Evolutionary conservation across 306 rosid species (phyloP), one percentile per base, ranked within the genome.

Genomic region (Quercus alba): DNA sequence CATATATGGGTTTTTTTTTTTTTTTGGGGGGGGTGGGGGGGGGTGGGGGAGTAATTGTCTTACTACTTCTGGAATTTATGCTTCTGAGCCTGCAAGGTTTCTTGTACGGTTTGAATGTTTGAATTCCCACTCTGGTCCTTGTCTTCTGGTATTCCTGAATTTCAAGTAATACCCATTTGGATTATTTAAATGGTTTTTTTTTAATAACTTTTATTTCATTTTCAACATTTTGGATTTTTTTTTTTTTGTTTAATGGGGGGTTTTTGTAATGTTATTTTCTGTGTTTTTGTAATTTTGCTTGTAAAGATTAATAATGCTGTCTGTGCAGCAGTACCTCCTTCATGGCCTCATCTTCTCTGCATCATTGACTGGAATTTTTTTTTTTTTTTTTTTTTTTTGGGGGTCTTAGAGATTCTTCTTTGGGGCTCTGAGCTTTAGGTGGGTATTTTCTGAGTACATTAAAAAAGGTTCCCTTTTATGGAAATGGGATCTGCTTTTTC

Each of bases 351-450:
- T 88, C 91, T 89, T 75, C 84, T 88, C 82, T 83, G 92, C 91
- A 89, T 90, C 90, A 91, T 93, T 91, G 93, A 85, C 90, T 82
- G 75, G 28, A 68, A n/a, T n/a, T n/a, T 62, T 58, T 64, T 83
- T 79, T 74, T 56, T 33, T 33, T 35, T 35, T 35, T 35, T 35
- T 38, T 38, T 38, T 38, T 38, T 35, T 35, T 33, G 2, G 10
- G 75, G 86, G 88, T 85, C 71, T 84, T 85, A 85, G 90, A 84
- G 89, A 86, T 89, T 87, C 93, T 86, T 90, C 87, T 87, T 90
- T 89, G 81, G 90, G 91, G 84, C 88, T 90, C 91, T 91, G 94
- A 88, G 90, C 92, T 90, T 91, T 88, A 86, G 97, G 88, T 88
- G 84, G 94, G 93, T 87, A 85, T 93, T 91, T 84, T 83, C 91